Base-by-base conservation (phyloP, 108 stramenopile species). In the Cyclostephanos tholiformis region DNA sequence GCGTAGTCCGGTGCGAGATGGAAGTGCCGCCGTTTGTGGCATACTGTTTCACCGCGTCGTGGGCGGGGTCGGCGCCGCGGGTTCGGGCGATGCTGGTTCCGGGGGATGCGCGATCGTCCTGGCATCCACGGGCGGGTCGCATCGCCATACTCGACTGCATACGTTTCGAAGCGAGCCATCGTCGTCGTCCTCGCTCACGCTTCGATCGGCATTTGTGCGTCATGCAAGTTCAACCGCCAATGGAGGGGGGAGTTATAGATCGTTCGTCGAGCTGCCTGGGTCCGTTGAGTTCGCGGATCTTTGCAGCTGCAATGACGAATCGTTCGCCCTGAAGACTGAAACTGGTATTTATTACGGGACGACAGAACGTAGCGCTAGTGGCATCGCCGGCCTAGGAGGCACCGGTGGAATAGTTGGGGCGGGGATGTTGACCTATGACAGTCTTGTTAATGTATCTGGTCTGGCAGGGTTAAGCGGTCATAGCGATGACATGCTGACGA, bases 301-400 rank as follows among this genome's bases (percentile, higher is more conserved):
- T 43, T 59, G 76, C 11, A 76, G 88, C 51, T 86, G 86, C 64
- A 84, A 86, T 65, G 89, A 88, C 67, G 66, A 77, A 29, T 53
- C 52, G 9, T 87, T 95, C 72, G 84, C 78, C n/a, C 43, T 95
- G 77, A 75, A 87, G 44, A 90, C 90, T 0, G 91, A 88, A 41
- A 86, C 85, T 16, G 94, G 94, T 16, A 88, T 95, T 46, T 95
- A 92, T 46, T 89, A 90, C 50, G 94, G 94, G 17, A 88, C 87
- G 17, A 86, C 91, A 52, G 88, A 91, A 77, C 80, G 85, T 10
- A 69, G 76, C 11, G 75, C 80, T 23, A 29, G 44, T 12, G 74
- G 65, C 30, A 51, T 23, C 39, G 4, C 52, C 8, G 32, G 44
- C 23, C n/a, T 52, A n/a, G 73, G 75, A 51, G 59, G 77, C 8